A percentile compares a stretch with the other conserved stretches of the same genome.
Conservation (phyloP, 148 eudicot species). For the Vaccinium myrtillus region DNA sequence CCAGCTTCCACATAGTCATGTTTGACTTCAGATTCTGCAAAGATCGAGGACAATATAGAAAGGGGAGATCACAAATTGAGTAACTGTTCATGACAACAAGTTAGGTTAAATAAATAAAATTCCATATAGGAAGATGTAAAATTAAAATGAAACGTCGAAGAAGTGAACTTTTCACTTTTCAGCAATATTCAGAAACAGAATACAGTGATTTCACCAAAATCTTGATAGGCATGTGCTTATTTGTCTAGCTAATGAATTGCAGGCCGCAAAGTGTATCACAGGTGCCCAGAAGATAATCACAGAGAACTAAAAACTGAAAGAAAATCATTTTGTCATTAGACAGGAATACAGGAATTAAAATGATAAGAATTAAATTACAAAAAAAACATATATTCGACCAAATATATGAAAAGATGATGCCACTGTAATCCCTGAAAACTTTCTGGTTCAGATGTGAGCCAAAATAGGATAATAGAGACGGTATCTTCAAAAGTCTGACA, state of each 20-base stretch:
- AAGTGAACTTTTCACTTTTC: neutral
- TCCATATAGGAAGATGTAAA: neutral
- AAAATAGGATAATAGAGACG: neutral
- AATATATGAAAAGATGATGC: neutral
- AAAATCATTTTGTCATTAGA: neutral
- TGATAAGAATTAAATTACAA: neutral
- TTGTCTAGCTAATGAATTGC: neutral
- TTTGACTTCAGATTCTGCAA: conserved; percentile 94
- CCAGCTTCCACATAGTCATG: conserved; percentile 95
- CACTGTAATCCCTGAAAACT: neutral
- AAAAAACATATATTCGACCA: neutral
- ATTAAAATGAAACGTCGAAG: conserved; percentile 1
- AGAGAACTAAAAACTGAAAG: neutral
- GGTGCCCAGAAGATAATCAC: neutral
- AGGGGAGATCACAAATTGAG: neutral
- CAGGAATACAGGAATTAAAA: neutral
- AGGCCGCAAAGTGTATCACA: neutral
- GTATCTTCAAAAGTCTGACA: neutral
- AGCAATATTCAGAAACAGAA: neutral
- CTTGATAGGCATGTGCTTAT: neutral
- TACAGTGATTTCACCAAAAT: neutral
- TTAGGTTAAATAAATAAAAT: neutral
- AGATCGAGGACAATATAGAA: neutral
- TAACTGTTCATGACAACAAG: neutral
- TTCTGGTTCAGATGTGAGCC: neutral